phyloP scores from a whole-genome alignment of 441 rosid species.

The Macaranga tanarius region DNA sequence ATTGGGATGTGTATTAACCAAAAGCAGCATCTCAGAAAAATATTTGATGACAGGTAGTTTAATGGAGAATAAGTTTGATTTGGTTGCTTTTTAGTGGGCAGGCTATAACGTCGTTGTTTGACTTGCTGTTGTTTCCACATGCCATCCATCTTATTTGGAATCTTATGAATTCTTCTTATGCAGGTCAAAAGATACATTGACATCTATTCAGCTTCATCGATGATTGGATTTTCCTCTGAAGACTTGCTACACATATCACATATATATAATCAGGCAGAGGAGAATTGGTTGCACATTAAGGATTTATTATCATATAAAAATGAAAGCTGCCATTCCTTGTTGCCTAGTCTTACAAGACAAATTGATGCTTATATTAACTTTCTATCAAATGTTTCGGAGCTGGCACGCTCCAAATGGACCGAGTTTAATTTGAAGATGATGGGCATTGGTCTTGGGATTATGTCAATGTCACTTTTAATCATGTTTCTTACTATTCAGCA shows the following conservation, averaged over 20 bases:
- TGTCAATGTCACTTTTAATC: constrained; percentile 57
- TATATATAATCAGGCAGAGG: constrained; percentile 62
- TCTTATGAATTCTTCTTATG: constrained; percentile 21
- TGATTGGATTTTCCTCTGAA: constrained; percentile 93
- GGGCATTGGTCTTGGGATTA: constrained; percentile 66
- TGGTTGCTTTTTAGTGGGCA: neutral
- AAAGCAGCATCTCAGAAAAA: neutral
- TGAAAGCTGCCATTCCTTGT: constrained; percentile 35
- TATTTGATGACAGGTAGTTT: neutral
- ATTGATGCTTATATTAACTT: constrained; percentile 57
- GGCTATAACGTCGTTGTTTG: neutral
- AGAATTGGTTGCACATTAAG: constrained; percentile 47
- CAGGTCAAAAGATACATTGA: constrained; percentile 95
- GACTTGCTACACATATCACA: constrained; percentile 62
- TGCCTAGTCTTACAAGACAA: constrained; percentile 47
- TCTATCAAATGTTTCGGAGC: constrained; percentile 70
- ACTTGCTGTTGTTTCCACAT: neutral
- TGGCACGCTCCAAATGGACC: constrained; percentile 96
- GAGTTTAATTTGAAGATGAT: constrained; percentile 83
- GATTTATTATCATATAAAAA: constrained; percentile 31
- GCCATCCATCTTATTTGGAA: constrained; percentile 1
- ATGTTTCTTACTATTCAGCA: constrained; percentile 46
- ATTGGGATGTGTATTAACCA: neutral
- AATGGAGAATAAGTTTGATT: neutral
- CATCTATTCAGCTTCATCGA: constrained; percentile 81